These are phyloP conservation scores for Postia placenta DNA, from an alignment of 768 basidiomycete species.

Conservation along the genomic window DNA sequence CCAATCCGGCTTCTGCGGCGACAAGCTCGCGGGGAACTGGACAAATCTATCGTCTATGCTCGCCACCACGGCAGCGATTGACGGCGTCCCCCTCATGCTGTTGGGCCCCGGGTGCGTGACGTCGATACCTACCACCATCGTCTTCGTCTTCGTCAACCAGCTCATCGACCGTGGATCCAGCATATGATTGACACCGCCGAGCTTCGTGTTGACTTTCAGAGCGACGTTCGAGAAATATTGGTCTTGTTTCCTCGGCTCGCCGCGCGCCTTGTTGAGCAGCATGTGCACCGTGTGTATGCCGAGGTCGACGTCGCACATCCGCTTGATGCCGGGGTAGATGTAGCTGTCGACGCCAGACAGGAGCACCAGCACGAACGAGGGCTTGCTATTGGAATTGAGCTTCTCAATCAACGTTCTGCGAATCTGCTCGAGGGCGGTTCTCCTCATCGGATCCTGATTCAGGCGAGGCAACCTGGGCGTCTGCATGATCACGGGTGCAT, in stretches of 20 bases:
- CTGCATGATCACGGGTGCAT: conserved; percentile 25
- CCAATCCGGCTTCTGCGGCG: conserved; percentile 52
- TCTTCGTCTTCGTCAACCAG: conserved; percentile 62
- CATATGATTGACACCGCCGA: conserved; percentile 74
- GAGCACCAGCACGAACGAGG: conserved; percentile 65
- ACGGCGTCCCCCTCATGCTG: conserved; percentile 67
- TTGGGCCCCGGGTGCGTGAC: conserved; percentile 75
- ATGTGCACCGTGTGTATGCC: conserved; percentile 76
- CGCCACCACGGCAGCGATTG: conserved; percentile 79
- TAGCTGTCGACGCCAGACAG: conserved; percentile 62
- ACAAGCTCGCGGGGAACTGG: conserved; percentile 72
- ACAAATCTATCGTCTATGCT: conserved; percentile 64
- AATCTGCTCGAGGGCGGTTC: conserved; percentile 37
- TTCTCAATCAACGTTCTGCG: conserved; percentile 20
- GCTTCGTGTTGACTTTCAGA: conserved; percentile 77
- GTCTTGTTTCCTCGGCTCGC: conserved; percentile 51
- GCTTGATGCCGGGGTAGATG: conserved; percentile 81
- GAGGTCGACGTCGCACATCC: conserved; percentile 65
- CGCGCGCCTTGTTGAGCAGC: conserved; percentile 55
- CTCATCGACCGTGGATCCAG: conserved; percentile 48
- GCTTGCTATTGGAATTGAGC: conserved; percentile 27
- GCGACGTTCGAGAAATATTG: conserved; percentile 83
- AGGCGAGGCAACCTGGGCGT: conserved; percentile 27
- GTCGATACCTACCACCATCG: conserved; percentile 85
- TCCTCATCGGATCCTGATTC: conserved; percentile 33